These are phyloP conservation scores for Annulohypoxylon bovei DNA, from an alignment of 495 filamentous ascomycete genomes.

Conservation along the genomic window DNA sequence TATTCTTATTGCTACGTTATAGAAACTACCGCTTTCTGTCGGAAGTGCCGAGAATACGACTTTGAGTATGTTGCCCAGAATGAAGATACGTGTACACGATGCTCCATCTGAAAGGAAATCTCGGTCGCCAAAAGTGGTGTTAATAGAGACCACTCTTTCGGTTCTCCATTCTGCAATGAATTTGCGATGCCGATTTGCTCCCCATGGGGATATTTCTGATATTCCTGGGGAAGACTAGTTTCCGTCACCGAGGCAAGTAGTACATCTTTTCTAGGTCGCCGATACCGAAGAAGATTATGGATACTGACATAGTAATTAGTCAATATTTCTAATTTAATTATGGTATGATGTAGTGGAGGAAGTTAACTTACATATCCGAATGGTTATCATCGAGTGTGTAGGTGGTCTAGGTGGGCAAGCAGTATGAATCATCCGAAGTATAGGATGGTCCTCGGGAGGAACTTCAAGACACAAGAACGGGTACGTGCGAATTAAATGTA, in stretches of 20 bases:
- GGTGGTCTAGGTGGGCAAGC: too few relatives aligned
- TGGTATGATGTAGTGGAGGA: background rate
- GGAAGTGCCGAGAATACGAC: background rate
- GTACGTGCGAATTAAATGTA: background rate
- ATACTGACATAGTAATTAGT: background rate
- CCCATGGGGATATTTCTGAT: conserved; percentile 31
- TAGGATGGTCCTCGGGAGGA: background rate
- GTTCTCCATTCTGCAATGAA: background rate
- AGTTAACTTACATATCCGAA: too few relatives aligned
- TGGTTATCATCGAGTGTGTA: background rate
- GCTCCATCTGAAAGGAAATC: background rate
- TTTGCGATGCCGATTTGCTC: background rate
- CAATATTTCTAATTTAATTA: background rate
- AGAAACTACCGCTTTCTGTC: background rate
- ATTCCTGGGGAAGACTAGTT: conserved; percentile 32
- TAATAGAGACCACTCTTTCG: background rate
- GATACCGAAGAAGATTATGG: conserved; percentile 24
- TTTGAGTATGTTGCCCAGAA: background rate
- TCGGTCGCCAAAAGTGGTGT: conserved; percentile 7
- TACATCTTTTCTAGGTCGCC: conserved; percentile 1
- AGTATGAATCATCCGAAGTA: too few relatives aligned
- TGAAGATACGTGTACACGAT: background rate
- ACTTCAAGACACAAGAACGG: background rate
- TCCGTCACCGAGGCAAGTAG: conserved; percentile 19
- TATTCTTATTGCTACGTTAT: background rate